phyloP scores from a whole-genome alignment of 169 alveolate species.

The Babesia ovis region DNA sequence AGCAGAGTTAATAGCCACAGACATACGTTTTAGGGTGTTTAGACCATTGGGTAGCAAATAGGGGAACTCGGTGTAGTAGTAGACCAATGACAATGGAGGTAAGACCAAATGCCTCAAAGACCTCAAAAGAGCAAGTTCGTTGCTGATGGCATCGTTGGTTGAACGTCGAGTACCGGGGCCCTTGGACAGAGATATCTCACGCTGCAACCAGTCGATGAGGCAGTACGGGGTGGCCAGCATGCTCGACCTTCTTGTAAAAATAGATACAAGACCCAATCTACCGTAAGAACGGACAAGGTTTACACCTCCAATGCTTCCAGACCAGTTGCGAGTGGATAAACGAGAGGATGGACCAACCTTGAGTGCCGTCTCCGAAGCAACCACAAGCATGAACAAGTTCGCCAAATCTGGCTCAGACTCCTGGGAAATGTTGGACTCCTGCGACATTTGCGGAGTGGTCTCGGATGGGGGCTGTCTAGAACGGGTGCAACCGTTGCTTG shows the following conservation, averaged over 20 bases:
- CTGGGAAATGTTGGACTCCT: neutral
- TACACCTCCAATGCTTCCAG: constrained; percentile 1
- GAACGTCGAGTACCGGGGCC: neutral
- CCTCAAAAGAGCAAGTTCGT: neutral
- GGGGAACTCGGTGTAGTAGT: constrained; percentile 37
- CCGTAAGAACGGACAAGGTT: constrained; percentile 3
- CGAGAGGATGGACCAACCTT: constrained; percentile 6
- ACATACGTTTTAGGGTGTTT: neutral
- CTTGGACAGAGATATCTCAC: constrained; percentile 32
- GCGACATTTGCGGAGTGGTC: neutral
- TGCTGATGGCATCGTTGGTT: constrained; percentile 1
- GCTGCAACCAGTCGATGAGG: constrained; percentile 48
- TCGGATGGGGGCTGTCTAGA: neutral
- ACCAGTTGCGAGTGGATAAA: constrained; percentile 6
- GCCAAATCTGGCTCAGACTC: constrained; percentile 3
- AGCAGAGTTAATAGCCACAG: constrained; percentile 29
- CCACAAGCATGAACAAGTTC: constrained; percentile 23
- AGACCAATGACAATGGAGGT: constrained; percentile 42
- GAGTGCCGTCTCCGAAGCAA: constrained; percentile 24
- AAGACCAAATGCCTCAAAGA: constrained; percentile 2
- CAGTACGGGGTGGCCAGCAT: constrained; percentile 18
- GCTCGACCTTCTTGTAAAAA: neutral
- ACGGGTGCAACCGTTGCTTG: neutral
- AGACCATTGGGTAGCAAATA: constrained; percentile 31
- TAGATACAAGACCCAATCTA: neutral